Base-by-base conservation (phyloP, 345 rosid species). In the Gossypium thurberi region DNA sequence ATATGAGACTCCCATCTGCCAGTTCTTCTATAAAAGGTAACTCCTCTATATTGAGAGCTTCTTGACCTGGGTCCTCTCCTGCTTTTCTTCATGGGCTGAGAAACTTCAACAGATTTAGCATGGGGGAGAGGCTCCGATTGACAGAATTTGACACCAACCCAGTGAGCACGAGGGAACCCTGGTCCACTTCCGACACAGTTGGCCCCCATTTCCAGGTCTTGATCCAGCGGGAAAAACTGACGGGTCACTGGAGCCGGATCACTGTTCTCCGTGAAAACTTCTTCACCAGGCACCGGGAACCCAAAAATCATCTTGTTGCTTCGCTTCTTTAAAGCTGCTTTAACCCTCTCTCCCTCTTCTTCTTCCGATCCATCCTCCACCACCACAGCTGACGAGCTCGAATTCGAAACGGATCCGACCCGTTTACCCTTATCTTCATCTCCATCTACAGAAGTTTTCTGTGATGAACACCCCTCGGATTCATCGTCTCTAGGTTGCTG, bases 1-100 rank as follows among this genome's bases (percentile, higher is more conserved):
- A 95, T 95, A 83, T 95, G 99, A 66, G 99, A 95, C 78, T 95
- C 99, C 99, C 99, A 95, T 72, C 99, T 86, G 65, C 99, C 99
- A 21, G 99, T 95, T 73, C 99, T 85, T 81, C 99, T 86, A 80
- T 95, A 95, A 75, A 89, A 95, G 52, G 99, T 95, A 62, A 95
- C 99, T 8, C 99, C 99, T 51, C 99, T 85, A 72, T 91, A 95
- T 77, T 95, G 99, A 11, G 99, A 95, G 81, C 99, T 95, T 70
- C 96, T 84, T 6, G 99, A 95, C 75, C 99, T 81, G 42, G 99
- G 99, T 20, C 98, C 99, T 44, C 99, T 87, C 63, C 99, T 82
- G 82, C 98, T 92, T 78, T 89, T 95, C 78, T 95, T 95, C 66
- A 84, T 72, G 71, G 95, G 95, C 65, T 85, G 97, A 0, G 87